Base-by-base conservation (phyloP, 129 eudicot species). In the Lactuca saligna region DNA sequence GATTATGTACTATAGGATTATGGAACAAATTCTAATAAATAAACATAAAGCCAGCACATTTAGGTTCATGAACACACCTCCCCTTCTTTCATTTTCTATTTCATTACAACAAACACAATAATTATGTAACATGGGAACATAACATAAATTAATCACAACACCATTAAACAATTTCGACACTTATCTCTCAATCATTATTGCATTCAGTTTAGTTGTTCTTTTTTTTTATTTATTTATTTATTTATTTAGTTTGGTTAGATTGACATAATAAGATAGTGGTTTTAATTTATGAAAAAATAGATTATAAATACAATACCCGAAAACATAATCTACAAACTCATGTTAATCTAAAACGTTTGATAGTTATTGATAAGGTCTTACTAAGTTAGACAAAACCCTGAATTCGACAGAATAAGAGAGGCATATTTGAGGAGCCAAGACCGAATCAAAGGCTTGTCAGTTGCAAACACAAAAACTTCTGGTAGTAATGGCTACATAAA, bases 1-100 rank as follows among this genome's bases (percentile, higher is more conserved):
- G 50, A 66, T 74, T 76, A 61, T 76, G 80, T 64, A 58, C 29
- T 54, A 68, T 68, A 51, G 53, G 80, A 76, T 76, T 69, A 69
- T 61, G 80, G 75, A 76, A 61, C 54, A 76, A 71, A 74, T 64
- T 42, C 72, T 74, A 65, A 74, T 39, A 62, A 13, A 55, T 38
- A 13, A 65, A 56, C 54, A 35, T 65, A 50, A 65, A 54, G 75
- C 75, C 75, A 76, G 75, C 80, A 39, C 70, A 76, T 76, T 73
- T 76, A 76, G 80, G 80, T 61, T 69, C 75, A 76, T 76, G 75
- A 69, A 75, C 57, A 76, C 80, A 76, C 57, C 65, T 68, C 70
- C 68, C 17, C 34, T 39, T 63, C 44, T 76, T 41, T 38, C 57
- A 33, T 69, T 76, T 71, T 32, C 12, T 5, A 60, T 57, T 63